Evolutionary conservation across 1,284 basidiomycete species (phyloP).

Genomic region (Calocybe gambosa): DNA sequence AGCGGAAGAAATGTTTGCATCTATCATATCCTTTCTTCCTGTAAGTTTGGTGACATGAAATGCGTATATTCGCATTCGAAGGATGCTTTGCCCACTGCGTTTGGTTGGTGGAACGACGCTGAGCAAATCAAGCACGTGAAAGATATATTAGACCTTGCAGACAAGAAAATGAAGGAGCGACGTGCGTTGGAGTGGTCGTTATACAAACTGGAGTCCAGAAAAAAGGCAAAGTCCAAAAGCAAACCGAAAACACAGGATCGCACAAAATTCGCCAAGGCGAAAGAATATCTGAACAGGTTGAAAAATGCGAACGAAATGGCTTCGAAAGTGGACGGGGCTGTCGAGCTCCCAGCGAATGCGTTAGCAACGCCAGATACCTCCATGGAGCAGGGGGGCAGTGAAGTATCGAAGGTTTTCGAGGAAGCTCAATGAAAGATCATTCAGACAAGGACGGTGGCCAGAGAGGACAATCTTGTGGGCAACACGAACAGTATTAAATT

Average conservation of each 20-base stretch:
- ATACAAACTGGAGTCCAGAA: constrained; percentile 18
- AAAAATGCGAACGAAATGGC: too few relatives aligned
- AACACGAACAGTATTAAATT: too few relatives aligned
- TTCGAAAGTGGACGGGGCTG: too few relatives aligned
- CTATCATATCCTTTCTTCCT: constrained; percentile 30
- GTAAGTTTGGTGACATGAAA: constrained; percentile 30
- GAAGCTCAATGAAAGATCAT: too few relatives aligned
- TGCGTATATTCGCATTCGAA: constrained; percentile 33
- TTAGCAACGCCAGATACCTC: too few relatives aligned
- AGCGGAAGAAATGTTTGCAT: constrained; percentile 37
- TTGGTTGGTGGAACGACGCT: constrained; percentile 29
- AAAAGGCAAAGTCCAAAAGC: not conserved
- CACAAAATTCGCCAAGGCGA: not conserved
- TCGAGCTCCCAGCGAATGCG: too few relatives aligned
- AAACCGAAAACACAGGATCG: too few relatives aligned
- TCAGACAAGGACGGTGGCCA: too few relatives aligned
- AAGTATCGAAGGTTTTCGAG: too few relatives aligned
- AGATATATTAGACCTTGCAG: constrained; percentile 26
- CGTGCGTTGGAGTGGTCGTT: constrained; percentile 19
- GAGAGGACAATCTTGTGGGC: too few relatives aligned
- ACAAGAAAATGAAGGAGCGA: constrained; percentile 24
- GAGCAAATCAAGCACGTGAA: constrained; percentile 24
- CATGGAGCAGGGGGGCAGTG: too few relatives aligned
- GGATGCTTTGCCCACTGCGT: constrained; percentile 20
- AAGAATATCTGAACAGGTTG: not conserved